Evolutionary conservation across 176 grass and related monocot species (phyloP).

Genomic region (Bolboschoenus planiculmis): DNA sequence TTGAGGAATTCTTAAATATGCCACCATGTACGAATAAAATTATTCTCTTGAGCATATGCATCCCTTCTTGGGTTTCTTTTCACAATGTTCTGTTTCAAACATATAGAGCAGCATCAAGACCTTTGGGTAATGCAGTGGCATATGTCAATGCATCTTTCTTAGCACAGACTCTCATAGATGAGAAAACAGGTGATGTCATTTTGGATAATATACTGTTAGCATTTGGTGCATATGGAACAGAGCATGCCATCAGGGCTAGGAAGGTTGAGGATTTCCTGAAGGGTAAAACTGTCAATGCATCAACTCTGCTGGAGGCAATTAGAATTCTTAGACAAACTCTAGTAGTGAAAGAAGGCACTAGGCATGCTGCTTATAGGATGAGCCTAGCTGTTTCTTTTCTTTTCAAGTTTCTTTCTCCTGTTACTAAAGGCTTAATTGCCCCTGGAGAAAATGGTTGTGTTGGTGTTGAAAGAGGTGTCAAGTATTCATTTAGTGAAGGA

Average conservation of each 20-base stretch:
- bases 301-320: conserved; percentile 48
- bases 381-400: conserved; percentile 66
- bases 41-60: conserved; percentile 53
- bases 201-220: conserved; percentile 54
- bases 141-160: conserved; percentile 83
- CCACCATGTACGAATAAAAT: conserved; percentile 51
- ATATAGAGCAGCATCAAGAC: conserved; percentile 60
- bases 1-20: conserved; percentile 75
- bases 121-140: conserved; percentile 75
- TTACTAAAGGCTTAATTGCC: conserved; percentile 25
- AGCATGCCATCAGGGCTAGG: conserved; percentile 54
- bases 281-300: conserved; percentile 43
- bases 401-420: conserved; percentile 62
- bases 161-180: conserved; percentile 33
- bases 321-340: conserved; percentile 42
- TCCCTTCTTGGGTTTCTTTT: conserved; percentile 46
- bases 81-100: conserved; percentile 52
- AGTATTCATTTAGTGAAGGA: conserved; percentile 17
- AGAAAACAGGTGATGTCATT: conserved; percentile 27
- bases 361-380: conserved; percentile 55
- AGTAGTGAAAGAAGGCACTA: conserved; percentile 46
- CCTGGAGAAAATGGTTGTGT: conserved; percentile 13
- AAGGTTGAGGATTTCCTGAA: conserved; percentile 68
- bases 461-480: neutral
- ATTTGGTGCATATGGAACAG: conserved; percentile 56